These are phyloP conservation scores for Yarrowia bubula DNA, from an alignment of 805 yeast genomes.

Conservation along the genomic window DNA sequence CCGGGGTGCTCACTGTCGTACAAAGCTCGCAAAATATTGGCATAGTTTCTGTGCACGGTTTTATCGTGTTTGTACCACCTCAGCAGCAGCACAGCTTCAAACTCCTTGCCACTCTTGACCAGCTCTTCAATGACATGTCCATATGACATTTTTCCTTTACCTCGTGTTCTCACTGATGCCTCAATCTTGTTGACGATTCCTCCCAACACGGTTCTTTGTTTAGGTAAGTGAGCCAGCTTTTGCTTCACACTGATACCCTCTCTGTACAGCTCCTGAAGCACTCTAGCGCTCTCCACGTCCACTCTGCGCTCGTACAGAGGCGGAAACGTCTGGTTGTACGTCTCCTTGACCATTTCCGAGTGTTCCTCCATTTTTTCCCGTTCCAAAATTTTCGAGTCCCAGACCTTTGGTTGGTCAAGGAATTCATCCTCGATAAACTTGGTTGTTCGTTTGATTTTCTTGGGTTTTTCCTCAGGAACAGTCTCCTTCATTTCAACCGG, in stretches of 20 bases:
- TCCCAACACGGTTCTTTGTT: not conserved
- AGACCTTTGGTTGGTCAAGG: too few species aligned
- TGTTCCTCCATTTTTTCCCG: not conserved
- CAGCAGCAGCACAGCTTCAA: slow-evolving; percentile 7
- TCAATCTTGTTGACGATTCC: not conserved
- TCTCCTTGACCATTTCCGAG: not conserved
- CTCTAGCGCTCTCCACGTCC: not conserved
- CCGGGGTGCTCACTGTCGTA: not conserved
- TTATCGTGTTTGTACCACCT: slow-evolving; percentile 4
- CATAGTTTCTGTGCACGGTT: not conserved
- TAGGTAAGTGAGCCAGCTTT: slow-evolving; percentile 4
- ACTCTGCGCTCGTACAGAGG: slow-evolving; percentile 9
- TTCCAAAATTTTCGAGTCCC: too few species aligned
- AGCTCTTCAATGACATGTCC: slow-evolving; percentile 8
- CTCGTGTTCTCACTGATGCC: not conserved
- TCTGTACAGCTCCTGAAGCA: not conserved
- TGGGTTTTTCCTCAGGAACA: not conserved
- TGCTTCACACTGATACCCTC: not conserved
- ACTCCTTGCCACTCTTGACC: not conserved
- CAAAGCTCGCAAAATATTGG: not conserved
- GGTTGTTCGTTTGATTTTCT: not conserved
- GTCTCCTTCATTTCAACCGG: too few species aligned
- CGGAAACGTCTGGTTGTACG: not conserved
- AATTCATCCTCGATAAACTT: not conserved
- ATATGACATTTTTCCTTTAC: slow-evolving; percentile 12